A percentile compares a stretch with the other conserved stretches of the same genome.
phyloP scores from a whole-genome alignment of 2,329 filamentous ascomycete genomes.

The Aspergillus latus region DNA sequence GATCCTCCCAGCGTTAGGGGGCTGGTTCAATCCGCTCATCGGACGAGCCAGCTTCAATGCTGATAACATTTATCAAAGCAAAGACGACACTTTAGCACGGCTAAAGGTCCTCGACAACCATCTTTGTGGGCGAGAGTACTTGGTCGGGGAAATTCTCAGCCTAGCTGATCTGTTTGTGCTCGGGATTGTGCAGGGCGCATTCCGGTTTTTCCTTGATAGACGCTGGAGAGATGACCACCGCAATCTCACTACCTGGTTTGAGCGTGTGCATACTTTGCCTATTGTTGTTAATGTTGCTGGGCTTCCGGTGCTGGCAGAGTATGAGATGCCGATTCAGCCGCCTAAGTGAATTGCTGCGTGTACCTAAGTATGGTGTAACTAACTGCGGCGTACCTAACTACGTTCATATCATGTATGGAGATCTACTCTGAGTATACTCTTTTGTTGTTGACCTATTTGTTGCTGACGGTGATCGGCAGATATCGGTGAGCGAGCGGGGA shows the following conservation, averaged over 20 bases:
- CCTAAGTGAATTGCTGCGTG: no score
- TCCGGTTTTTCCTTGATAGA: slow-evolving; percentile 8
- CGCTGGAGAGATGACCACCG: slow-evolving; percentile 3
- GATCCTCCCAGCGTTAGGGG: slow-evolving; percentile 4
- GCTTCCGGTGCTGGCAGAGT: background rate
- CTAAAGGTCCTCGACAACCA: slow-evolving; percentile 3
- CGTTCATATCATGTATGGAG: no score
- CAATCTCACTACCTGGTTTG: slow-evolving; percentile 10
- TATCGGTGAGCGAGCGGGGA: slow-evolving; percentile 4
- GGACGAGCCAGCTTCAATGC: background rate
- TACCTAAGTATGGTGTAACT: no score
- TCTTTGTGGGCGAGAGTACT: background rate
- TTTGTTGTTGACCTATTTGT: no score
- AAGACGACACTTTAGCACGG: background rate
- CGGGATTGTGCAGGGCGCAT: slow-evolving; percentile 5
- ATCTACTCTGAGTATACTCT: no score
- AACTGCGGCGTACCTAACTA: no score
- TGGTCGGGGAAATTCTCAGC: slow-evolving; percentile 6
- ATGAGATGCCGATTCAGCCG: background rate
- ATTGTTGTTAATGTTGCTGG: background rate
- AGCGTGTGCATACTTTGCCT: slow-evolving; percentile 1
- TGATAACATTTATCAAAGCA: background rate
- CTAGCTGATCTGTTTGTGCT: slow-evolving; percentile 11
- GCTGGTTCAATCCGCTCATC: slow-evolving; percentile 9
- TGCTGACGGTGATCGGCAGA: background rate